Percentiles rank a stretch among this genome's conserved stretches.
phyloP scores from a whole-genome alignment of 495 filamentous ascomycete species.

The Trichoderma gamsii region DNA sequence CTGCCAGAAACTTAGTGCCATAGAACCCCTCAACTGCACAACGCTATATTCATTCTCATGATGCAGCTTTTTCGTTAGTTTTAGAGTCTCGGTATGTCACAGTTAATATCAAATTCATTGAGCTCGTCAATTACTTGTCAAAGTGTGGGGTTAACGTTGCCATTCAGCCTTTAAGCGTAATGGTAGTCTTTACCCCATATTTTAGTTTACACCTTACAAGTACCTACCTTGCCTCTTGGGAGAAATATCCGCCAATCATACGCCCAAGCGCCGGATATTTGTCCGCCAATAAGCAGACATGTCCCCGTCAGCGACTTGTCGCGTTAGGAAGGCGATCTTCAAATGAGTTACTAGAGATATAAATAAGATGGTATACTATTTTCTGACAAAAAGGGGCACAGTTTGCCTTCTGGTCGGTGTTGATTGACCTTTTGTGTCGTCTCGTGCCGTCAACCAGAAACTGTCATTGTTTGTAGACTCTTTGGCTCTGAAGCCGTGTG shows the following conservation, averaged over 20 bases:
- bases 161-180: background rate
- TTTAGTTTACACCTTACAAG: background rate
- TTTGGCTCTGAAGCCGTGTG: background rate
- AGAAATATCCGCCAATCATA: conserved; percentile 4
- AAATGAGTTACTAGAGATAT: background rate
- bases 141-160: background rate
- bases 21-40: background rate
- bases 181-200: background rate
- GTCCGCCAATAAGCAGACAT: background rate
- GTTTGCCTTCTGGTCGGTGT: background rate
- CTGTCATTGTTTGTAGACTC: background rate
- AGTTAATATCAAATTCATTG: background rate
- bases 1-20: background rate
- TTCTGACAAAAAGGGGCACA: background rate
- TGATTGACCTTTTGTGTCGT: background rate
- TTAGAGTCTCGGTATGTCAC: background rate
- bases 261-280: background rate
- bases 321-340: background rate
- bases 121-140: background rate
- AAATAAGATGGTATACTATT: background rate
- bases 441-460: background rate
- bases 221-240: too few relatives aligned
- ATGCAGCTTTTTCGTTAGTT: background rate
- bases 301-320: background rate
- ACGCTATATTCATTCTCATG: background rate